phyloP scores from a whole-genome alignment of 495 filamentous ascomycete genomes.

The Elaphomyces granulatus region DNA sequence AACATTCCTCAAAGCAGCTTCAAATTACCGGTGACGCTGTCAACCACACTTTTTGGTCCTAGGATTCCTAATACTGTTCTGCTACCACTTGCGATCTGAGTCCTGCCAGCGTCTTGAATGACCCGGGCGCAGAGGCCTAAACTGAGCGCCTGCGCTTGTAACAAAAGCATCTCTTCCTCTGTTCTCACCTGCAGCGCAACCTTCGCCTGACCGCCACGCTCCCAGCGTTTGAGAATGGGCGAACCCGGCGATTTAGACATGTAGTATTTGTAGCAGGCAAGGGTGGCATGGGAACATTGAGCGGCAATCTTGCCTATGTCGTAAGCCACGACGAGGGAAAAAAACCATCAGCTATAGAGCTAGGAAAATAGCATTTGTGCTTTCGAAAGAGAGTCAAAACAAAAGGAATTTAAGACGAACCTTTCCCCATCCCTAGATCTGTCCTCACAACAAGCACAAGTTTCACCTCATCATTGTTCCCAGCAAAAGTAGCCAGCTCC shows the following conservation, averaged over 20 bases:
- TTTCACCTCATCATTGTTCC: slow-evolving; percentile 72
- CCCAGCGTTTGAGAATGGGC: slow-evolving; percentile 70
- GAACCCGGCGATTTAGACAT: slow-evolving; percentile 40
- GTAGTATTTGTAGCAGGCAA: slow-evolving; percentile 88
- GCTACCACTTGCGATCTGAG: slow-evolving; percentile 88
- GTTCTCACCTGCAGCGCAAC: slow-evolving; percentile 72
- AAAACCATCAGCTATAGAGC: slow-evolving; percentile 1
- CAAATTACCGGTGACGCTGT: slow-evolving; percentile 73
- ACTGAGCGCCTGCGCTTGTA: slow-evolving; percentile 67
- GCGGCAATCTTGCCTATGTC: slow-evolving; percentile 85
- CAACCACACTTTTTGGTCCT: slow-evolving; percentile 73
- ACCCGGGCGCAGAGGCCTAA: slow-evolving; percentile 76
- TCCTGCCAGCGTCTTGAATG: slow-evolving; percentile 89
- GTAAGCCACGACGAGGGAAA: not conserved
- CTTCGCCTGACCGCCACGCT: slow-evolving; percentile 73
- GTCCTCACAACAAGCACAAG: slow-evolving; percentile 83
- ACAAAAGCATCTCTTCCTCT: slow-evolving; percentile 64
- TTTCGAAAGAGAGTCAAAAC: slow-evolving; percentile 2
- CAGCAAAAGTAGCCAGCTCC: slow-evolving; percentile 32
- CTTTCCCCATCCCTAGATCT: slow-evolving; percentile 93
- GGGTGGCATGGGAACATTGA: slow-evolving; percentile 88
- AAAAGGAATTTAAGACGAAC: slow-evolving; percentile 29
- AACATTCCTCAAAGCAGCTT: slow-evolving; percentile 60
- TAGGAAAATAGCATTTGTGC: slow-evolving; percentile 1
- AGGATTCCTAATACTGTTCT: slow-evolving; percentile 83